Percentiles rank a stretch among this genome's conserved stretches.
These are phyloP conservation scores for Tolypocladium ophioglossoides DNA, from an alignment of 2,329 filamentous ascomycete species.

Conservation along the genomic window DNA sequence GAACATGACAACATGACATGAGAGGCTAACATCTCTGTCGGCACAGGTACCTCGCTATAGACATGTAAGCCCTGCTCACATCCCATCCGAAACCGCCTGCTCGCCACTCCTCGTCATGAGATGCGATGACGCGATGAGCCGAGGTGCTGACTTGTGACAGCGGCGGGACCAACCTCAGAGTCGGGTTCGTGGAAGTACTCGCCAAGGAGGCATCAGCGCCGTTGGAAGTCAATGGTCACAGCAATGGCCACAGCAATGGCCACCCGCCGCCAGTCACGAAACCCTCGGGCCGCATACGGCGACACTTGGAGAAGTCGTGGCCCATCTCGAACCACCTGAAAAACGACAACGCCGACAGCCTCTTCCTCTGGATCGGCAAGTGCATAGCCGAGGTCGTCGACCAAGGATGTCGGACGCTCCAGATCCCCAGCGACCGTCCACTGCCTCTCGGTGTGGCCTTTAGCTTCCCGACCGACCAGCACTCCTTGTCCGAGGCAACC, in stretches of 20 bases:
- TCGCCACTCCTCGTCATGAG: background rate
- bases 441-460: slow-evolving; percentile 60
- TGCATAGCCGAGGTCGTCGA: slow-evolving; percentile 65
- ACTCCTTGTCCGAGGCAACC: slow-evolving; percentile 49
- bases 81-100: background rate
- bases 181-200: slow-evolving; percentile 55
- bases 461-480: slow-evolving; percentile 60
- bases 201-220: slow-evolving; percentile 15
- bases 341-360: slow-evolving; percentile 59
- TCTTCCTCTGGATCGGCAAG: slow-evolving; percentile 74
- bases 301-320: slow-evolving; percentile 61
- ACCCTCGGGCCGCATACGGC: slow-evolving; percentile 32
- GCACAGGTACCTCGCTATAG: slow-evolving; percentile 49
- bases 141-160: slow-evolving; percentile 22
- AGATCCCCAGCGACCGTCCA: slow-evolving; percentile 30
- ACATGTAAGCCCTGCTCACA: slow-evolving; percentile 41
- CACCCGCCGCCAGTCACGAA: background rate
- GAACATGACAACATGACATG: too few species aligned
- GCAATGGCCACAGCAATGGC: background rate
- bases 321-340: slow-evolving; percentile 65
- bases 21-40: slow-evolving; percentile 4
- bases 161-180: slow-evolving; percentile 58
- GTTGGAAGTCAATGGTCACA: background rate
- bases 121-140: background rate
- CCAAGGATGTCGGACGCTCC: slow-evolving; percentile 37